Base-by-base conservation (phyloP, 2,329 filamentous ascomycete species). In the Zasmidium angulare region DNA sequence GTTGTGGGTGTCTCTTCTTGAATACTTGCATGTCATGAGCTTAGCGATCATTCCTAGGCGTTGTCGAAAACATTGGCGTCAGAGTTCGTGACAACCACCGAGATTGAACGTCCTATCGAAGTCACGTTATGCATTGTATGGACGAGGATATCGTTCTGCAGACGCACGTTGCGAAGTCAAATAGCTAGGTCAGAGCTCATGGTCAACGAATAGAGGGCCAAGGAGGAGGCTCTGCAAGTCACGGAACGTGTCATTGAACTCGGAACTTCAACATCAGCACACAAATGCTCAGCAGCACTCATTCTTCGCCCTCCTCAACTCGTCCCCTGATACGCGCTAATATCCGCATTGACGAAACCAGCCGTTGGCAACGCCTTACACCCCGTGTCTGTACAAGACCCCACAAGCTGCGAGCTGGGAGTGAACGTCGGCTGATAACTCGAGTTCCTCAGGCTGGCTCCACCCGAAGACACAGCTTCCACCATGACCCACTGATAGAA, bases 371-470 rank as follows among this genome's bases (percentile, higher is more conserved):
- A 29, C 22, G 20, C 22, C 17, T n/a, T 21, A n/a, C 48, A 50
- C 9, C 48, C 48, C 22, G 48, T 26, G 10, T 24, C 48, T 14
- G 48, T 26, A 29, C 48, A 50, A 23, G 21, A 12, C 21, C 22
- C 48, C 22, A 29, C 48, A 3, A 50, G 17, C 22, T 2, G n/a
- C 26, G 24, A 2, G 22, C 48, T 26, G 7, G 22, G 22, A 2
- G 22, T 50, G 22, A 69, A 66, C 17, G 63, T 63, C 10, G 58
- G 59, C 61, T 65, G 63, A 46, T 56, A 65, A 26, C 62, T 67
- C 55, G 67, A 70, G 23, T 69, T 69, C n/a, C 64, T 53, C 55
- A 69, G 49, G 22, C 59, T 63, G 1, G 58, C 63, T 4, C 58
- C 49, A 53, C 53, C 24, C 24, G 23, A n/a, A 19, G 19, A 26